Percentiles rank a stretch among this genome's conserved stretches.
Conservation (phyloP, 768 basidiomycete species). For the Solioccasus polychromus region DNA sequence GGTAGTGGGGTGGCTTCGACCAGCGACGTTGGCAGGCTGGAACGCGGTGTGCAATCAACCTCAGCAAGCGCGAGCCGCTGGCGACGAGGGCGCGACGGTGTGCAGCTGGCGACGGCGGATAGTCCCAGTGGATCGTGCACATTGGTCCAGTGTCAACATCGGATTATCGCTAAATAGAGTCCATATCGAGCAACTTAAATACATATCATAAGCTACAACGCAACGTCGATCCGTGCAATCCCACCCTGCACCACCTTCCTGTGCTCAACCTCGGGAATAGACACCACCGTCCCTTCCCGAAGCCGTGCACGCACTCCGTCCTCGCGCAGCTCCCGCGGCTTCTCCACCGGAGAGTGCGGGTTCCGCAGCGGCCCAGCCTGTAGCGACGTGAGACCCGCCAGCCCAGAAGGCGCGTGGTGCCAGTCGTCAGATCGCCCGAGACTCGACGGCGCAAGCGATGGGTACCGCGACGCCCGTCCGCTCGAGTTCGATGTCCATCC, state of each 20-base stretch:
- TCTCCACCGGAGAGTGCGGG: conserved; percentile 23
- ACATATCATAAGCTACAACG: conserved; percentile 26
- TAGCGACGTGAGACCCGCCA: conserved; percentile 11
- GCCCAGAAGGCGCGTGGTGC: conserved; percentile 5
- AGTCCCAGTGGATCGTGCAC: conserved; percentile 23
- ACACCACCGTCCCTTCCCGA: conserved; percentile 15
- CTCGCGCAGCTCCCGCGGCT: background rate
- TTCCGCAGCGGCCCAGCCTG: conserved; percentile 22
- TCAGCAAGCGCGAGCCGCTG: conserved; percentile 26
- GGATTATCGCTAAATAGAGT: too few species aligned
- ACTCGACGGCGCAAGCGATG: conserved; percentile 25
- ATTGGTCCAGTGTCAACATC: too few species aligned
- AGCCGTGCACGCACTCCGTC: conserved; percentile 20
- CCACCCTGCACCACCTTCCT: conserved; percentile 18
- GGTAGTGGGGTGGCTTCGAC: conserved; percentile 29
- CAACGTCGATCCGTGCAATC: conserved; percentile 27
- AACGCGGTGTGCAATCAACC: conserved; percentile 16
- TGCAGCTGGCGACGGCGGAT: conserved; percentile 13
- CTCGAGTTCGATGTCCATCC: conserved; percentile 16
- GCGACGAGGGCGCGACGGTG: conserved; percentile 21
- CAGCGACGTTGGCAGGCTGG: conserved; percentile 14
- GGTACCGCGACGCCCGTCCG: conserved; percentile 24
- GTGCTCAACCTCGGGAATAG: conserved; percentile 22
- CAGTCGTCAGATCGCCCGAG: conserved; percentile 1
- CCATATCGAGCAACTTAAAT: too few species aligned